Base-by-base conservation (phyloP, 805 yeast genomes). In the Candida railenensis region DNA sequence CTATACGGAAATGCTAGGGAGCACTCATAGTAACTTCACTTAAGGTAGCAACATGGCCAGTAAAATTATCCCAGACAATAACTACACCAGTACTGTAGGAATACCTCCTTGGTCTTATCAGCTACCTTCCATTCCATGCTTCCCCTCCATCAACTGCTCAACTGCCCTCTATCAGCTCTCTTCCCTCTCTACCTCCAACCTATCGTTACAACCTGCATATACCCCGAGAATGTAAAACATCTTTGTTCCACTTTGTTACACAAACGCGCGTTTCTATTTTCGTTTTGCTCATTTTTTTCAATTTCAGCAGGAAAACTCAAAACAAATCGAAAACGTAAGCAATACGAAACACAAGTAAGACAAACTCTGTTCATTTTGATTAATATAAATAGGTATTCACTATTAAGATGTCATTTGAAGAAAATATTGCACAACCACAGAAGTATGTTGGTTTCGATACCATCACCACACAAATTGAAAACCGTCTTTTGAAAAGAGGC, bases 401-500 rank as follows among this genome's bases (percentile, higher is more conserved):
- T 7, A 25, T 25, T 25, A 41, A 42, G 14, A 56, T 55, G 54
- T 56, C 65, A 18, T 43, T 50, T 25, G 62, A 51, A 46, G 56
- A 48, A 21, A 42, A 45, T 43, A 37, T 55, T 22, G 46, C 55
- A 21, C 81, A 80, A 51, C 96, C 97, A 21, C 69, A 75, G 40
- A 79, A 82, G 47, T 91, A 91, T 65, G 98, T 94, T 53, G 99
- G 99, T 40, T 92, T 94, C 65, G 98, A 94, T 69, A 85, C 97
- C 51, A 92, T 94, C 69, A 92, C 98, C 43, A 80, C 86, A 33
- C 99, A 94, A 71, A 94, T 94, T 61, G 97, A 94, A 68, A 89
- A 85, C 66, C 82, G 97, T 56, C 74, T 94, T 57, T 76, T 94
- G 66, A 91, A 89, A 67, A 79, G 91, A 57, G 99, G 99, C 2